Conservation (phyloP, 257 asterid genomes). For the Jaltomata sinuosa region DNA sequence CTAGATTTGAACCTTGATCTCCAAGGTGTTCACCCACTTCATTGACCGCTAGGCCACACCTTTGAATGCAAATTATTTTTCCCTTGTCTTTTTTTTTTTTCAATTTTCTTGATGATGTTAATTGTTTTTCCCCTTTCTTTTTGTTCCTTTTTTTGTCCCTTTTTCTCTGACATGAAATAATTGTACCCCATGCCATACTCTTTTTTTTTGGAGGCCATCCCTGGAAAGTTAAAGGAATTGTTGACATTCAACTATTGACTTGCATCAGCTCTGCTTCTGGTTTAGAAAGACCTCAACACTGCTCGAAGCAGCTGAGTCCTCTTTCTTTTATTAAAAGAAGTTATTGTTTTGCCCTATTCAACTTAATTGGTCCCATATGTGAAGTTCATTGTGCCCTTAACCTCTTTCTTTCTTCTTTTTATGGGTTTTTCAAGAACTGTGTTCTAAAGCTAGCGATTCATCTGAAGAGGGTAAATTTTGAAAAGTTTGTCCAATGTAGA, state of each 20-base stretch:
- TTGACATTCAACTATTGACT: background rate
- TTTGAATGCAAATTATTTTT: background rate
- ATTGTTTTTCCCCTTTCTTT: background rate
- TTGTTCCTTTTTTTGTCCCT: background rate
- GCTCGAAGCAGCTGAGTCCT: background rate
- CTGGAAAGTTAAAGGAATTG: background rate
- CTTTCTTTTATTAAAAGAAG: background rate
- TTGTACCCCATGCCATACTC: background rate
- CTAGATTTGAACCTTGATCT: background rate
- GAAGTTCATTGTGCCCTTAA: background rate
- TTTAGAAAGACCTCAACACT: background rate
- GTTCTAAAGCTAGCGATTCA: background rate
- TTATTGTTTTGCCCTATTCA: background rate
- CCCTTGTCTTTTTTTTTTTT: background rate
- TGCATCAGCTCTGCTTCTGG: background rate
- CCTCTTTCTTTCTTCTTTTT: background rate
- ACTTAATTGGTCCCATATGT: background rate
- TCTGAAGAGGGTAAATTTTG: background rate
- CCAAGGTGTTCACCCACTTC: background rate
- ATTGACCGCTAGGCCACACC: background rate
- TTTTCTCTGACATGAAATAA: background rate
- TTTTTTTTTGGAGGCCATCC: background rate
- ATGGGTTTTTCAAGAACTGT: background rate
- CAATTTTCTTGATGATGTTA: background rate
- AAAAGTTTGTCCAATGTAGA: background rate